Conservation (phyloP, 2,329 filamentous ascomycete genomes). For the Rhexocercosporidium sp. region DNA sequence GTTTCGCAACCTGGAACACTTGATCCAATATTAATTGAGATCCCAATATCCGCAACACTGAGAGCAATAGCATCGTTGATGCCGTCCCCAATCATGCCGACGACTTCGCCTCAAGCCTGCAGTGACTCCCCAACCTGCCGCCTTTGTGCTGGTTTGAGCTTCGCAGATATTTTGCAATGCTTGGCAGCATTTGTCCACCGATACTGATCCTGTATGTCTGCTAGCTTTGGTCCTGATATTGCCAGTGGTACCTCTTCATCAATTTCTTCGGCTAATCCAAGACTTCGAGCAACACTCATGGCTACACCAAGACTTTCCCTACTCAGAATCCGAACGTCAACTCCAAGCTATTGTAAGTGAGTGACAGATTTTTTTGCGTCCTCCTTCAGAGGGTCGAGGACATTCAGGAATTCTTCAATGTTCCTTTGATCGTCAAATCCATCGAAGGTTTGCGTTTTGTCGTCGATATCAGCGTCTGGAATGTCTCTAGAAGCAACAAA, state of each 20-base stretch:
- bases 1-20: no score
- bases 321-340: constrained; percentile 23
- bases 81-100: constrained; percentile 27
- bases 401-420: constrained; percentile 21
- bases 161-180: constrained; percentile 27
- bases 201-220: constrained; percentile 7
- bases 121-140: constrained; percentile 40
- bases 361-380: constrained; percentile 21
- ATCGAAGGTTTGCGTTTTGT: background rate
- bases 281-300: constrained; percentile 20
- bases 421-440: constrained; percentile 18
- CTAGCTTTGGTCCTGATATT: constrained; percentile 20
- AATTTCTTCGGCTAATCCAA: constrained; percentile 13
- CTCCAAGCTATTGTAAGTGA: constrained; percentile 20
- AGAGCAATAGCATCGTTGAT: constrained; percentile 25
- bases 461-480: background rate
- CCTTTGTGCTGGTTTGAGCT: constrained; percentile 36
- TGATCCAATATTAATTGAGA: constrained; percentile 15
- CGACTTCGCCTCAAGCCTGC: constrained; percentile 37
- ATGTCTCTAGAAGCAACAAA: constrained; percentile 20
- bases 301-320: constrained; percentile 24
- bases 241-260: constrained; percentile 13
- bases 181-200: constrained; percentile 13
- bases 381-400: constrained; percentile 23
- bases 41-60: constrained; percentile 19